Base-by-base conservation (phyloP, 164 flowering plant species). In the Tetrastigma voinierianum region DNA sequence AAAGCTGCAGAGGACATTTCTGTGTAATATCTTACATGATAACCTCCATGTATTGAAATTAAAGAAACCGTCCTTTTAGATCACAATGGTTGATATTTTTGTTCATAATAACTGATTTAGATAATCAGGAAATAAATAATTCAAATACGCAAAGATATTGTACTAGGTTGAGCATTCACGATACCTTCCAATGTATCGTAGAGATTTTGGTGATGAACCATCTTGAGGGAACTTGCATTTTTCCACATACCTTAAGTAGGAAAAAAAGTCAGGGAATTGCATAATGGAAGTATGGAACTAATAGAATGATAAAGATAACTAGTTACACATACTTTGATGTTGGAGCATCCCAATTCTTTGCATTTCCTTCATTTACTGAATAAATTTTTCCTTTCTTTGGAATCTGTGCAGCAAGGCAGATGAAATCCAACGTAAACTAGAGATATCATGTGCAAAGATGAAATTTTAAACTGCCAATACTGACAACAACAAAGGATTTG, bases 361-460 rank as follows among this genome's bases (percentile, higher is more conserved):
- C 96, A 84, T 96, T 96, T 77, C 99, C 99, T 86, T 96, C 99
- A 67, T 96, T 96, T 49, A 96, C 97, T 5, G 99, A 96, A 70
- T 96, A 96, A 55, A 96, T 93, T 77, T 93, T 96, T 51, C 99
- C 98, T 66, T 90, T 93, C 75, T 90, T 96, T 51, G 99, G 99
- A 66, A 91, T 90, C 98, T 96, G 73, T 40, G n/a, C 48, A 69
- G 10, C 16, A 51, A 72, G 10, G 58, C 19, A 67, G 18, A 40
- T 18, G 32, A 17, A 54, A 9, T 32, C 7, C 44, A 55, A 47
- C 43, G 15, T 55, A 48, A 59, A 16, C 10, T 9, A 65, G 43
- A 59, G 9, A 61, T 9, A 45, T 13, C 14, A 49, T 19, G 32
- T 58, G 46, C 46, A 19, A 15, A 62, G 16, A 53, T 4, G 14